These are phyloP conservation scores for Fallopia convolvulus DNA, from an alignment of 148 eudicot species.

Conservation along the genomic window DNA sequence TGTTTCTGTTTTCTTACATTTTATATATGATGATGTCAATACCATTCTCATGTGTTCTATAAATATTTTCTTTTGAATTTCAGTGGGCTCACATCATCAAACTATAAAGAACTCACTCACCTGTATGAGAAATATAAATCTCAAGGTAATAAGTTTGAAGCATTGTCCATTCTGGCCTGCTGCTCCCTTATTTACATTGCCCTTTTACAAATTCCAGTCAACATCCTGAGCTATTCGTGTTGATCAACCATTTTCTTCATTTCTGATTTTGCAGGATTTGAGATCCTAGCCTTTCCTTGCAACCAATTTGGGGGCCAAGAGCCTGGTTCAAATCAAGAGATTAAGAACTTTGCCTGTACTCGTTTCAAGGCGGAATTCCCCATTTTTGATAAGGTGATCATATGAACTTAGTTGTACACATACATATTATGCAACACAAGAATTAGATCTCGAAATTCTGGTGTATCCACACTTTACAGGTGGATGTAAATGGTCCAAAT, in stretches of 20 bases:
- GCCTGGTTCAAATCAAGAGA: slow-evolving; percentile 83
- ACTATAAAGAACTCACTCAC: slow-evolving; percentile 78
- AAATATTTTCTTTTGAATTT: slow-evolving; percentile 12
- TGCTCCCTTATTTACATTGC: neutral
- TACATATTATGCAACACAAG: neutral
- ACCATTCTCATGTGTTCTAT: neutral
- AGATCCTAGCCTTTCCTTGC: slow-evolving; percentile 91
- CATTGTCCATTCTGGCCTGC: neutral
- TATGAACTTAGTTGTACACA: neutral
- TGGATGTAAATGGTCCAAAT: slow-evolving; percentile 85
- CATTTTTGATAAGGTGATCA: slow-evolving; percentile 76
- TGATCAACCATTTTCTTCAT: neutral
- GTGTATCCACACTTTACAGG: slow-evolving; percentile 32
- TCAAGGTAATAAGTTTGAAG: slow-evolving; percentile 46
- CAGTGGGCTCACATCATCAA: slow-evolving; percentile 89
- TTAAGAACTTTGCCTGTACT: slow-evolving; percentile 84
- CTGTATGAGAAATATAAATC: slow-evolving; percentile 77
- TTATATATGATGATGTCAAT: neutral
- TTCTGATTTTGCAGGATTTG: slow-evolving; percentile 49
- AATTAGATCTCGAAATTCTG: neutral
- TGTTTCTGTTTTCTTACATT: neutral
- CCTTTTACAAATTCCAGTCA: neutral
- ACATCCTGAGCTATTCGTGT: neutral
- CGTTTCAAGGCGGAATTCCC: slow-evolving; percentile 88
- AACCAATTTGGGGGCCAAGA: slow-evolving; percentile 97